phyloP scores from a whole-genome alignment of 1,139 yeast genomes.

The Debaryomyces sp. region DNA sequence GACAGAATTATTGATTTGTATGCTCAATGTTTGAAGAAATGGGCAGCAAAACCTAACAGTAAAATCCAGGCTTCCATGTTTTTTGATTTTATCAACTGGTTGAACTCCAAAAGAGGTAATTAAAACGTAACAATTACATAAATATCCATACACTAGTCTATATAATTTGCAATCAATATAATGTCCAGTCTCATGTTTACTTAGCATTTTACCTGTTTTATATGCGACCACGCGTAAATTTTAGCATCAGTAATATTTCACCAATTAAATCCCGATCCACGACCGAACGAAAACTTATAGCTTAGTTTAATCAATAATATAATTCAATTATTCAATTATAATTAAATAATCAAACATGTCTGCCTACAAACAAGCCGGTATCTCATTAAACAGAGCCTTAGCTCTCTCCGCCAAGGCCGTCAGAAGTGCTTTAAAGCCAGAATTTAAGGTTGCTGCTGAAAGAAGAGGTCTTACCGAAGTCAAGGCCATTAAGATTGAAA shows the following conservation, averaged over 20 bases:
- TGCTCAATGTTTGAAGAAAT: constrained; percentile 53
- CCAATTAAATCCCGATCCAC: constrained; percentile 11
- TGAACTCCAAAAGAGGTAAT: constrained; percentile 46
- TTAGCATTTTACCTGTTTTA: neutral
- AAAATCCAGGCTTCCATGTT: constrained; percentile 65
- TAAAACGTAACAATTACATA: neutral
- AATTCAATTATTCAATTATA: neutral
- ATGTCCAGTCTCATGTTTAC: constrained; percentile 6
- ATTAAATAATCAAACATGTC: constrained; percentile 47
- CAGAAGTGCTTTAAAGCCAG: constrained; percentile 89
- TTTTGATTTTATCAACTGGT: constrained; percentile 82
- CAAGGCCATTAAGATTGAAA: constrained; percentile 69
- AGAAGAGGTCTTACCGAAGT: constrained; percentile 79
- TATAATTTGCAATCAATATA: constrained; percentile 2
- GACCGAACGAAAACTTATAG: constrained; percentile 5
- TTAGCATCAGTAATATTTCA: constrained; percentile 7
- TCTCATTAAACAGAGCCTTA: constrained; percentile 86
- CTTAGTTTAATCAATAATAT: neutral
- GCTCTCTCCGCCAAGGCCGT: constrained; percentile 89
- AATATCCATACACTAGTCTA: neutral
- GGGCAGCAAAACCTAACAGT: constrained; percentile 56
- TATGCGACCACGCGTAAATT: constrained; percentile 6
- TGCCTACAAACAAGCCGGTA: constrained; percentile 85
- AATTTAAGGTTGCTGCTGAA: constrained; percentile 73
- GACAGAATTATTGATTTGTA: constrained; percentile 58